Percentiles rank a stretch among this genome's conserved stretches.
Conservation (phyloP, 345 rosid species). For the Eucalyptus shirleyi region DNA sequence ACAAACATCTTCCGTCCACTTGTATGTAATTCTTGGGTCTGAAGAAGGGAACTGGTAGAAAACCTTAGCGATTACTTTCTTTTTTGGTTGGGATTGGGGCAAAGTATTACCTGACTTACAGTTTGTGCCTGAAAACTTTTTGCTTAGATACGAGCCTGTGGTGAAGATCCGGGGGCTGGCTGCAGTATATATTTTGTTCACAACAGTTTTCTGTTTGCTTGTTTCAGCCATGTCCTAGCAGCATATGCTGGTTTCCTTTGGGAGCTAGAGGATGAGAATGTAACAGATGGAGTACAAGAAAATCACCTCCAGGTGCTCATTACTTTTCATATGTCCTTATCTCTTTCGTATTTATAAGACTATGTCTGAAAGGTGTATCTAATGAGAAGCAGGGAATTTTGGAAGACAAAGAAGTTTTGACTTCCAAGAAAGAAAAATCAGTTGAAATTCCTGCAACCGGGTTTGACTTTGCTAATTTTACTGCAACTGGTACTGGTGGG, state of each 20-base stretch:
- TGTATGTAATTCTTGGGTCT: not conserved
- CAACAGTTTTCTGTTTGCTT: not conserved
- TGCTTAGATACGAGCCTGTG: not conserved
- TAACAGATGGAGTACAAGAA: not conserved
- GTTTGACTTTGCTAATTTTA: not conserved
- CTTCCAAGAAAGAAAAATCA: not conserved
- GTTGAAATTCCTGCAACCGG: not conserved
- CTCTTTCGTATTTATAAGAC: not conserved
- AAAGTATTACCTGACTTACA: not conserved
- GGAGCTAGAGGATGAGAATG: constrained; percentile 23
- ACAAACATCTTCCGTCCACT: not conserved
- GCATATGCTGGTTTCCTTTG: constrained; percentile 75
- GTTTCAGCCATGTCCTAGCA: constrained; percentile 47
- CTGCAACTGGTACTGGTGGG: not conserved
- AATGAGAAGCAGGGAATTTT: not conserved
- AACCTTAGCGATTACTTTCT: not conserved
- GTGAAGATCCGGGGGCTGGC: not conserved
- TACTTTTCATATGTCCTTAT: not conserved
- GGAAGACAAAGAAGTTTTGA: not conserved
- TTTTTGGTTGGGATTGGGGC: not conserved
- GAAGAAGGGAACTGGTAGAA: not conserved
- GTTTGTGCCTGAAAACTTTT: not conserved
- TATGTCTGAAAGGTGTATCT: not conserved
- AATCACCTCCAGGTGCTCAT: constrained; percentile 20
- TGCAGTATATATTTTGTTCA: not conserved